phyloP scores from a whole-genome alignment of 2,329 filamentous ascomycete genomes.

The Microsporum canis region DNA sequence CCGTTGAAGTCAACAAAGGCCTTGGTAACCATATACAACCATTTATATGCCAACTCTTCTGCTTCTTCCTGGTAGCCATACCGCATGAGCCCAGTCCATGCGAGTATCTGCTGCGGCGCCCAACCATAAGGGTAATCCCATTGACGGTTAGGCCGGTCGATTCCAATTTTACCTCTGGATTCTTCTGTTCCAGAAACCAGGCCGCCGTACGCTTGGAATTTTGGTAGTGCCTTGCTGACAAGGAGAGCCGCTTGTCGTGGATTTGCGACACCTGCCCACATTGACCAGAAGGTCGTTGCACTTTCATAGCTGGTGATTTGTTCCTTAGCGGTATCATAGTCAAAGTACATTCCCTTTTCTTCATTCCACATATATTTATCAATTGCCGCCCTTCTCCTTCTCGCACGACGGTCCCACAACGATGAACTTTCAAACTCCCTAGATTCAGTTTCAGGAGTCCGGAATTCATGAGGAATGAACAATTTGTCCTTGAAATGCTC shows the following conservation, averaged over 20 bases:
- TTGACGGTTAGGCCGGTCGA: constrained; percentile 84
- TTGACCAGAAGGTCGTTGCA: constrained; percentile 90
- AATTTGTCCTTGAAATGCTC: constrained; percentile 74
- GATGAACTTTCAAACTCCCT: constrained; percentile 70
- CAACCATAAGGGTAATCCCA: constrained; percentile 99
- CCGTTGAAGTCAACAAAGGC: constrained; percentile 98
- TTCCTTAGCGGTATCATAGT: constrained; percentile 80
- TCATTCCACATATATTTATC: constrained; percentile 94
- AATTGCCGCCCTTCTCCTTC: constrained; percentile 70
- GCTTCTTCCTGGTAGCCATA: constrained; percentile 89
- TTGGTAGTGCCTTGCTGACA: constrained; percentile 69
- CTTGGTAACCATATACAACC: constrained; percentile 97
- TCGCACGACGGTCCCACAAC: constrained; percentile 79
- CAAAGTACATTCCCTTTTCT: constrained; percentile 89
- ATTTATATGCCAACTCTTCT: constrained; percentile 83
- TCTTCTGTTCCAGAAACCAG: constrained; percentile 81
- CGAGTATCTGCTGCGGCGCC: constrained; percentile 97
- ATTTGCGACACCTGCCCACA: constrained; percentile 85
- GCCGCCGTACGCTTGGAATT: constrained; percentile 79
- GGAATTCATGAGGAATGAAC: constrained; percentile 71
- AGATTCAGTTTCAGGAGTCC: constrained; percentile 51
- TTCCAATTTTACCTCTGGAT: constrained; percentile 66
- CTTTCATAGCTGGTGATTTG: constrained; percentile 76
- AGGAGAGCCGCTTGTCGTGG: constrained; percentile 77
- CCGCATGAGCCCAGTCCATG: constrained; percentile 82